phyloP scores from a whole-genome alignment of 108 stramenopile species.

The Nitzschia putrida region DNA sequence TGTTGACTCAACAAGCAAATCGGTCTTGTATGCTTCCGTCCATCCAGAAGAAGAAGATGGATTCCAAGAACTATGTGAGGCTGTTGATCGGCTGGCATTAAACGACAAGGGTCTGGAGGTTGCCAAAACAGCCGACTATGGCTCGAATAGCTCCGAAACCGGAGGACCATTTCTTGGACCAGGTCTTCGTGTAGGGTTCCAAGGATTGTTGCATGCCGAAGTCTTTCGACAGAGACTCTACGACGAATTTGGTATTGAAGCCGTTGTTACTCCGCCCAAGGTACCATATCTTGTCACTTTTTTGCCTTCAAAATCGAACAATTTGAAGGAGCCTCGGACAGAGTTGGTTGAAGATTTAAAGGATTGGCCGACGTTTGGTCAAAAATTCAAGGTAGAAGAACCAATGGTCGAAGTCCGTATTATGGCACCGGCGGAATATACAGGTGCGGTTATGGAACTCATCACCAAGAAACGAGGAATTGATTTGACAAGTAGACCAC shows the following conservation, averaged over 20 bases:
- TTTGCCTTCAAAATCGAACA: slow-evolving; percentile 81
- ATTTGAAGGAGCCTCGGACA: slow-evolving; percentile 73
- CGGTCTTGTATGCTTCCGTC: slow-evolving; percentile 94
- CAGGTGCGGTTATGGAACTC: slow-evolving; percentile 86
- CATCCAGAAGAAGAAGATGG: slow-evolving; percentile 91
- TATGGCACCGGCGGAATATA: slow-evolving; percentile 80
- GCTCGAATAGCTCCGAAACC: slow-evolving; percentile 46
- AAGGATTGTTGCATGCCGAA: slow-evolving; percentile 97
- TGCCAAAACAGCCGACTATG: slow-evolving; percentile 50
- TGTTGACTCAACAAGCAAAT: slow-evolving; percentile 41
- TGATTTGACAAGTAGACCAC: slow-evolving; percentile 67
- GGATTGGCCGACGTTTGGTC: slow-evolving; percentile 63
- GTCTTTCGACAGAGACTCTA: slow-evolving; percentile 94
- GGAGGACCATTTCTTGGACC: slow-evolving; percentile 89
- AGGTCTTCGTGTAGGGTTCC: slow-evolving; percentile 94
- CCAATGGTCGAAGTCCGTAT: slow-evolving; percentile 81
- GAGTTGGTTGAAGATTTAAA: slow-evolving; percentile 83
- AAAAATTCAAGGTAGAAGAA: slow-evolving; percentile 79
- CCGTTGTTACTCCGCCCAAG: slow-evolving; percentile 96
- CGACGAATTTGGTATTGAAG: slow-evolving; percentile 95
- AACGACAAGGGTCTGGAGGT: slow-evolving; percentile 93
- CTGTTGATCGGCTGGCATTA: slow-evolving; percentile 89
- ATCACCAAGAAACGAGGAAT: slow-evolving; percentile 76
- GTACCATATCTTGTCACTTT: slow-evolving; percentile 91
- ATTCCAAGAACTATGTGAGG: slow-evolving; percentile 88